phyloP scores from a whole-genome alignment of 805 yeast genomes.

The Starmerella kuoi region DNA sequence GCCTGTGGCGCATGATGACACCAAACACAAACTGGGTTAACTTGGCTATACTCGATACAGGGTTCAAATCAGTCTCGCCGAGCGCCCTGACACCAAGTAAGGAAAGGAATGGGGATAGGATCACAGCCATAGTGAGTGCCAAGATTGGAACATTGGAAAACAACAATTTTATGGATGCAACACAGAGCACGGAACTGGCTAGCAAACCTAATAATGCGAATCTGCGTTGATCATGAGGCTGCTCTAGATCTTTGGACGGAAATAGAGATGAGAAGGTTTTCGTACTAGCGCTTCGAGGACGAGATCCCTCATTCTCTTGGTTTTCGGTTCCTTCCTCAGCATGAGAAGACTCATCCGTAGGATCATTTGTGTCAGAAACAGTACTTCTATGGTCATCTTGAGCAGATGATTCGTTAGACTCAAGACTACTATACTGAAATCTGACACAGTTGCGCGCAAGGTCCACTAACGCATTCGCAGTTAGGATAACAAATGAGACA shows the following conservation, averaged over 20 bases:
- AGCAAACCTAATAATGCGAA: slow-evolving; percentile 42
- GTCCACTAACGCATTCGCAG: slow-evolving; percentile 4
- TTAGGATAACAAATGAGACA: slow-evolving; percentile 46
- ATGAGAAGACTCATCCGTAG: neutral
- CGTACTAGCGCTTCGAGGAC: neutral
- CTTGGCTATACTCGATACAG: slow-evolving; percentile 94
- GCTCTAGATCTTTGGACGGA: slow-evolving; percentile 6
- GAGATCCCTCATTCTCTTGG: neutral
- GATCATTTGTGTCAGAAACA: neutral
- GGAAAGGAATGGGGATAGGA: slow-evolving; percentile 66
- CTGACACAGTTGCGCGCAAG: neutral
- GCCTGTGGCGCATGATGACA: slow-evolving; percentile 61
- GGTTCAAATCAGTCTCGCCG: slow-evolving; percentile 94
- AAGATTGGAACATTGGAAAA: slow-evolving; percentile 61
- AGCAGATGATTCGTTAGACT: neutral
- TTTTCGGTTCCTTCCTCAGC: neutral
- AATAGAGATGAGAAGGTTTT: neutral
- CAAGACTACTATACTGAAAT: neutral
- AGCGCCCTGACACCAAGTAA: slow-evolving; percentile 83
- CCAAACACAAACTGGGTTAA: slow-evolving; percentile 84
- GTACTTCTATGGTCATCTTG: neutral
- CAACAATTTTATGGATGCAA: slow-evolving; percentile 48
- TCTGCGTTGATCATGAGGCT: slow-evolving; percentile 10
- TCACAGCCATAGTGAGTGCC: slow-evolving; percentile 53
- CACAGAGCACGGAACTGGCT: slow-evolving; percentile 54